Evolutionary conservation across 768 basidiomycete species (phyloP), one percentile per base, ranked within the genome.

Genomic region (Rhodotorula diobovata): DNA sequence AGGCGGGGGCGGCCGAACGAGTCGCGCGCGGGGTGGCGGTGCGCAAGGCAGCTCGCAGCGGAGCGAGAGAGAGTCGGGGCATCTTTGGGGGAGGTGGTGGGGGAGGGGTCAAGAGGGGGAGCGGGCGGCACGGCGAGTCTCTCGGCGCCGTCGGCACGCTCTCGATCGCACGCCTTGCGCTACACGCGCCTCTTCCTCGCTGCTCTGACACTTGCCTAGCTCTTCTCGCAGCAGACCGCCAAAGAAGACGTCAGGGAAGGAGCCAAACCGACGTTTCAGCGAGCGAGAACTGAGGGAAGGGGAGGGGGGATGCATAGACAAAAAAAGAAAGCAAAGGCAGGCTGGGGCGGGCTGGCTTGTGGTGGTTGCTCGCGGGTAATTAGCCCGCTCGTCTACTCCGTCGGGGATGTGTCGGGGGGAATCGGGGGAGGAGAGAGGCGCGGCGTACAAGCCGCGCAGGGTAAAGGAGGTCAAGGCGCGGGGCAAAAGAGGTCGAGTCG

Each of bases 21-120:
- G 54, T n/a, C 54, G 43, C 1, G 45, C 55, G 30, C 43, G 64
- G 64, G 12, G 55, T 34, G 23, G 64, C 64, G 34, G 64, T 2
- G 65, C 65, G 65, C 25, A 66, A 48, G 20, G 54, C 30, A 10
- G 15, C 0, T 14, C 65, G 65, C n/a, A 66, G 65, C 9, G 56
- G n/a, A 34, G 65, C n/a, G 37, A 66, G 56, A 5, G 56, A 35
- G 20, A 66, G 28, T 21, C 65, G 56, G 9, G 65, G 56, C 65
- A 66, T 66, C 21, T 11, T 35, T 2, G 53, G 32, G 16, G 54
- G 34, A 35, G 18, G 56, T 12, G 35, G 3, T 43, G 41, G 39
- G 8, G 3, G 41, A 9, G 41, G 18, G 41, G 6, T 14, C 14
- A 12, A 39, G 41, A 12, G 55, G 37, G 25, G 57, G 41, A 9